phyloP scores from a whole-genome alignment of 257 asterid species.

The Scutellaria minor region DNA sequence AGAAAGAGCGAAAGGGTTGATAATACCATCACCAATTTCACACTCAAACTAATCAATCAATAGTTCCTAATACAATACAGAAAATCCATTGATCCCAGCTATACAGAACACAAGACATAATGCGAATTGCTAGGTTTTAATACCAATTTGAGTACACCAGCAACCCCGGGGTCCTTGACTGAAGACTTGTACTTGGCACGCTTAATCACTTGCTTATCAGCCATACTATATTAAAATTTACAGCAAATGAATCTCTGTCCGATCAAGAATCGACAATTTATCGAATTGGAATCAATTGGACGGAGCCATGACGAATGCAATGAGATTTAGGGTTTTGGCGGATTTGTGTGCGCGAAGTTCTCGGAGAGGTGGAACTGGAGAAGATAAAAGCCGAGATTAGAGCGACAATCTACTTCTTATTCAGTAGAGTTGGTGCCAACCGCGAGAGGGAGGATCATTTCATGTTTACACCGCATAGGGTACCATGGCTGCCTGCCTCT shows the following conservation, averaged over 20 bases:
- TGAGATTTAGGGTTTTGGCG: slow-evolving; percentile 41
- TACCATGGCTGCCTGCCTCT: too few relatives aligned
- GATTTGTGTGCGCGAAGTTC: neutral
- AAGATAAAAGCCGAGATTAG: too few relatives aligned
- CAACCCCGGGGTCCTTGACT: slow-evolving; percentile 70
- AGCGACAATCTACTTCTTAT: neutral
- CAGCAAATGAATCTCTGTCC: neutral
- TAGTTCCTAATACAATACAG: slow-evolving; percentile 9
- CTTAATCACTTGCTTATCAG: slow-evolving; percentile 74
- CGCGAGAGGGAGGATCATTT: too few relatives aligned
- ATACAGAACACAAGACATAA: slow-evolving; percentile 18
- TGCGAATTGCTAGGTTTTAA: slow-evolving; percentile 21
- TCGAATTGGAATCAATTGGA: slow-evolving; percentile 5
- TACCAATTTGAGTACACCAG: slow-evolving; percentile 88
- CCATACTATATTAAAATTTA: slow-evolving; percentile 43
- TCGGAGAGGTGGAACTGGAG: neutral
- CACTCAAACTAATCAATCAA: slow-evolving; percentile 20
- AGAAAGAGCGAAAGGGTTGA: slow-evolving; percentile 15
- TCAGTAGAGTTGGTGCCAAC: neutral
- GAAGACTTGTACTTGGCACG: slow-evolving; percentile 76
- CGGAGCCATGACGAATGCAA: slow-evolving; percentile 8
- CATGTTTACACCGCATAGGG: too few relatives aligned
- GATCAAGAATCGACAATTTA: slow-evolving; percentile 19
- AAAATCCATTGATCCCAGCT: slow-evolving; percentile 25
- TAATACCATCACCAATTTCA: slow-evolving; percentile 10